Evolutionary conservation across 768 basidiomycete species (phyloP).

Genomic region (Russula sp.): DNA sequence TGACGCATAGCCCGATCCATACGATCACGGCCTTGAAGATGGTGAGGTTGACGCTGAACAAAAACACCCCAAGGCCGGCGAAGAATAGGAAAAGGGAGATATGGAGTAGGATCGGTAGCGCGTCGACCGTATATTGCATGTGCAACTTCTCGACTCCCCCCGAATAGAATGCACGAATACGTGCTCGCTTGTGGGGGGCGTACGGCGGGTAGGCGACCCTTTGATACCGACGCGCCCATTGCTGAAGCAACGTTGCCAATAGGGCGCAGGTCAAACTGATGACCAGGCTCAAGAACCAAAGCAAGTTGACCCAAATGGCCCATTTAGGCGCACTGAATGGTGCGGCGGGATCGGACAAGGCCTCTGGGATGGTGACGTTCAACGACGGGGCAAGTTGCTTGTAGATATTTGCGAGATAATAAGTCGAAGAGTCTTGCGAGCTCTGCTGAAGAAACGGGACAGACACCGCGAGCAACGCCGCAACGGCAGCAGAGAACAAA

Average conservation of each 20-base stretch:
- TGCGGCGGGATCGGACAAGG: not conserved
- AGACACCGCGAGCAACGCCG: slow-evolving; percentile 11
- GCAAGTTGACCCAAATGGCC: slow-evolving; percentile 33
- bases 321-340: slow-evolving; percentile 24
- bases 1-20: slow-evolving; percentile 11
- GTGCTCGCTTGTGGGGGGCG: slow-evolving; percentile 29
- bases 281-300: slow-evolving; percentile 35
- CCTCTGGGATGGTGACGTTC: not conserved
- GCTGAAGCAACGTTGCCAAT: slow-evolving; percentile 40
- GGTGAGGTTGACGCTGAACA: slow-evolving; percentile 27
- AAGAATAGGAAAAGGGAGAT: slow-evolving; percentile 45
- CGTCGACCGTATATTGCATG: slow-evolving; percentile 35
- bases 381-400: not conserved
- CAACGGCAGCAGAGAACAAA: slow-evolving; percentile 18
- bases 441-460: slow-evolving; percentile 1
- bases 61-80: slow-evolving; percentile 40
- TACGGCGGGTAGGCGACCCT: slow-evolving; percentile 27
- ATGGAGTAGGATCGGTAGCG: slow-evolving; percentile 42
- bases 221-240: slow-evolving; percentile 40
- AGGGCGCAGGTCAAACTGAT: slow-evolving; percentile 39
- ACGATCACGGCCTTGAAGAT: slow-evolving; percentile 13
- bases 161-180: slow-evolving; percentile 34
- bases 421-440: not conserved
- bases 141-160: slow-evolving; percentile 35
- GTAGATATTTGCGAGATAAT: slow-evolving; percentile 10